These are phyloP conservation scores for Calonectria henricotiae DNA, from an alignment of 2,329 filamentous ascomycete species.

Conservation along the genomic window DNA sequence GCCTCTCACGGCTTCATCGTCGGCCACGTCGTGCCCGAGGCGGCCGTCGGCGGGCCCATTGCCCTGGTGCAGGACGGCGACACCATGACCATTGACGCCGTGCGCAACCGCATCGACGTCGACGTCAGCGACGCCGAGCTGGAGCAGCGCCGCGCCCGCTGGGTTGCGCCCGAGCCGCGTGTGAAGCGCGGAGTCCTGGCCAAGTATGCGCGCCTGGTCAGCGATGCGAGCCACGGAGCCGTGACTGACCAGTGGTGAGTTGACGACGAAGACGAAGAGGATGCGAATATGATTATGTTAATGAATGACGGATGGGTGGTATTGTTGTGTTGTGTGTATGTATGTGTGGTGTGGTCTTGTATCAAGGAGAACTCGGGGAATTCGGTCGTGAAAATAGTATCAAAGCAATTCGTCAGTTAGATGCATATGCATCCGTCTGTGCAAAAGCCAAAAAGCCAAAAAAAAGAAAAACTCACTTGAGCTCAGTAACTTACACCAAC, in stretches of 20 bases:
- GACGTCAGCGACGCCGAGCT: constrained; percentile 81
- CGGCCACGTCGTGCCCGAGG: constrained; percentile 93
- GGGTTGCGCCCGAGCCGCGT: constrained; percentile 80
- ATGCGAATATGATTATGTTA: constrained; percentile 8
- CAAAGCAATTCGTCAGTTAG: constrained; percentile 4
- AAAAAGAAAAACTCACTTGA: background rate
- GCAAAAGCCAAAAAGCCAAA: background rate
- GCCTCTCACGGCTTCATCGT: constrained; percentile 95
- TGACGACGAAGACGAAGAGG: background rate
- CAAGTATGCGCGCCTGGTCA: constrained; percentile 91
- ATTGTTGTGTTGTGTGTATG: background rate
- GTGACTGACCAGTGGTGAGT: constrained; percentile 78
- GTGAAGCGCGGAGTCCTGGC: constrained; percentile 89
- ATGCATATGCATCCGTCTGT: constrained; percentile 12
- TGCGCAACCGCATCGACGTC: constrained; percentile 81
- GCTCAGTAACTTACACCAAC: too few relatives aligned
- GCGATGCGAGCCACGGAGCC: constrained; percentile 92
- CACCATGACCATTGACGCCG: constrained; percentile 87
- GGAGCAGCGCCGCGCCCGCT: constrained; percentile 73
- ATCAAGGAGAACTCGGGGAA: background rate
- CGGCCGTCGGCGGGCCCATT: constrained; percentile 90
- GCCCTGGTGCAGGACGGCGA: constrained; percentile 87
- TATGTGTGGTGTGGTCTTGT: constrained; percentile 3
- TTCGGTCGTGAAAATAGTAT: constrained; percentile 13
- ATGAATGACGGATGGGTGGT: background rate